A percentile compares a stretch with the other conserved stretches of the same genome.
Evolutionary conservation across 805 yeast genomes (phyloP).

Genomic region (Cyberlindnera japonica): DNA sequence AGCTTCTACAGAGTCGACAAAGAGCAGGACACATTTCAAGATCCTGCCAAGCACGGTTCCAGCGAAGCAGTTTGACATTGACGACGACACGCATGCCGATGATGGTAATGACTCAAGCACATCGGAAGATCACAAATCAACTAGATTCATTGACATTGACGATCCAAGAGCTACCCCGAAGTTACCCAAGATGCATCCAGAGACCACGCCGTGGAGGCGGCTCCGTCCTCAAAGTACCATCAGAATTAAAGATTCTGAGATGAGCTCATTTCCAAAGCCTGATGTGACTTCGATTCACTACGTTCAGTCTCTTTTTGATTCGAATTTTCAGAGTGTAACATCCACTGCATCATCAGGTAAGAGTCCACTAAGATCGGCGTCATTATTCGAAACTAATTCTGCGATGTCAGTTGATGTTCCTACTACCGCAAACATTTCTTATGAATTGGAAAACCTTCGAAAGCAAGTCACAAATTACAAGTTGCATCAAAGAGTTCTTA

Average conservation of each 20-base stretch:
- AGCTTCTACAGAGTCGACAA: not conserved
- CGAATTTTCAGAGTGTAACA: slow-evolving; percentile 3
- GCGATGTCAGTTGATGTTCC: slow-evolving; percentile 12
- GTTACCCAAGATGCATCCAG: slow-evolving; percentile 33
- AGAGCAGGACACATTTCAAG: slow-evolving; percentile 5
- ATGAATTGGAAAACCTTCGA: slow-evolving; percentile 36
- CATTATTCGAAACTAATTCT: slow-evolving; percentile 20
- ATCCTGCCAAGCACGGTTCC: not conserved
- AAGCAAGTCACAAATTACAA: slow-evolving; percentile 41
- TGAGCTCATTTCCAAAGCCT: slow-evolving; percentile 2
- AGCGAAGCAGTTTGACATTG: slow-evolving; percentile 1
- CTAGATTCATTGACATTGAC: slow-evolving; percentile 26
- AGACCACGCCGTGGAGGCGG: slow-evolving; percentile 37
- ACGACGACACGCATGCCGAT: slow-evolving; percentile 21
- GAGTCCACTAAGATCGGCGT: slow-evolving; percentile 19
- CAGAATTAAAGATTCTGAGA: slow-evolving; percentile 8
- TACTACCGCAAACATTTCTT: slow-evolving; percentile 11
- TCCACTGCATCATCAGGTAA: slow-evolving; percentile 4
- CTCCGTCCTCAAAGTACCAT: slow-evolving; percentile 23
- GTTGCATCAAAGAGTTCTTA: slow-evolving; percentile 31
- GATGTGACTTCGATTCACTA: slow-evolving; percentile 16
- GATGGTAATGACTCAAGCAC: slow-evolving; percentile 10
- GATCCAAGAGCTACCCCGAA: slow-evolving; percentile 26
- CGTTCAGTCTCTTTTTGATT: slow-evolving; percentile 25
- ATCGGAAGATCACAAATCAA: slow-evolving; percentile 10